phyloP scores from a whole-genome alignment of 2,329 filamentous ascomycete species.

The Xylaria digitata region DNA sequence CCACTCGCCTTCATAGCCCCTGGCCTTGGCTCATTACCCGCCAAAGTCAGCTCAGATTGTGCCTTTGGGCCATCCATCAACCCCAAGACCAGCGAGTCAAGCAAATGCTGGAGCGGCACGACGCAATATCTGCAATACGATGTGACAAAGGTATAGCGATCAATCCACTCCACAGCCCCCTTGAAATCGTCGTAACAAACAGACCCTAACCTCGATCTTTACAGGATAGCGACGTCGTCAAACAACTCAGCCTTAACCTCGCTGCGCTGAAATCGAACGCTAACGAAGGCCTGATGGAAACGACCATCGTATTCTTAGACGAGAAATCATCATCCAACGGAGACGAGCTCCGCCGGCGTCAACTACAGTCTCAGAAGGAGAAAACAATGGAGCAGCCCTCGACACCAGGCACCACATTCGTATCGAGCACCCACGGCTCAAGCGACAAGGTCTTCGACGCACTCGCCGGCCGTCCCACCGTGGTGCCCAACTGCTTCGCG shows the following conservation, averaged over 20 bases:
- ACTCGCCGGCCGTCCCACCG: slow-evolving; percentile 51
- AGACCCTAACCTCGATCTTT: slow-evolving; percentile 40
- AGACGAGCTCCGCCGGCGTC: slow-evolving; percentile 60
- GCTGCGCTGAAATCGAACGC: slow-evolving; percentile 59
- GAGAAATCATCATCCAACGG: slow-evolving; percentile 48
- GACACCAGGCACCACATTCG: slow-evolving; percentile 43
- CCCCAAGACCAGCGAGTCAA: slow-evolving; percentile 40
- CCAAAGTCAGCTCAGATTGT: slow-evolving; percentile 56
- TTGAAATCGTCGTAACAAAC: not conserved
- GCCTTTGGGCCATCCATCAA: slow-evolving; percentile 47
- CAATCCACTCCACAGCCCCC: not conserved
- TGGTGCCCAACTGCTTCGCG: slow-evolving; percentile 78
- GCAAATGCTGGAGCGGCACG: slow-evolving; percentile 48
- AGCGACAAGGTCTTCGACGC: slow-evolving; percentile 45
- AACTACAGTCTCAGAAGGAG: slow-evolving; percentile 53
- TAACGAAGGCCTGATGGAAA: slow-evolving; percentile 64
- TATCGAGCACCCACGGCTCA: slow-evolving; percentile 26
- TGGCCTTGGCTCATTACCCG: slow-evolving; percentile 59
- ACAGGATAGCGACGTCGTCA: slow-evolving; percentile 57
- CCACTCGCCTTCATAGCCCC: slow-evolving; percentile 61
- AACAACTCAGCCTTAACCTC: slow-evolving; percentile 58
- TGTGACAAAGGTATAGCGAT: slow-evolving; percentile 41
- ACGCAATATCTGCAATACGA: slow-evolving; percentile 51
- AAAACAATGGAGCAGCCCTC: slow-evolving; percentile 54
- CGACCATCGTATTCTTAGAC: slow-evolving; percentile 67